Percentiles rank a stretch among this genome's conserved stretches.
phyloP scores from a whole-genome alignment of 805 yeast genomes.

The Nakazawaea peltata region DNA sequence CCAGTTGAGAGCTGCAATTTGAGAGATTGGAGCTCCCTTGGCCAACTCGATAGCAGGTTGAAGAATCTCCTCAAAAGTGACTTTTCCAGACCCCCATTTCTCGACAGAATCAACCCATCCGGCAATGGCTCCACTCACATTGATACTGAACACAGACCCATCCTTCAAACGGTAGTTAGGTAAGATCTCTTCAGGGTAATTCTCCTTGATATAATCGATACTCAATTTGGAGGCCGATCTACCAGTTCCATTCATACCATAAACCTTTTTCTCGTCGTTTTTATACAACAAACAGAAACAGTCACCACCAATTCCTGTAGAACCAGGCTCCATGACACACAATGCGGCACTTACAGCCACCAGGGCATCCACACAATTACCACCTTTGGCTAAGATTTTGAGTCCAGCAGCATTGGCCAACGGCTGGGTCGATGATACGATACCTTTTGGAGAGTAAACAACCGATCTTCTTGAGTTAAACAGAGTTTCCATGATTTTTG shows the following conservation, averaged over 20 bases:
- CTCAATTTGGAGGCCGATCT: slow-evolving; percentile 46
- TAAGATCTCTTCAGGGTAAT: slow-evolving; percentile 31
- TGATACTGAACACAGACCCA: slow-evolving; percentile 49
- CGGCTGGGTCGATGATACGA: slow-evolving; percentile 72
- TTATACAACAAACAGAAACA: slow-evolving; percentile 58
- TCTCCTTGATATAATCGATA: slow-evolving; percentile 37
- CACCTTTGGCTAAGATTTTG: slow-evolving; percentile 58
- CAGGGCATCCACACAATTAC: slow-evolving; percentile 63
- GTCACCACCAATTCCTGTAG: slow-evolving; percentile 63
- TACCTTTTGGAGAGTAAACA: slow-evolving; percentile 65
- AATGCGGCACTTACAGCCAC: slow-evolving; percentile 52
- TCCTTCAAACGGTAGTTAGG: slow-evolving; percentile 39
- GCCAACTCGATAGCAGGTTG: slow-evolving; percentile 66
- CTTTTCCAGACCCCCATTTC: slow-evolving; percentile 66
- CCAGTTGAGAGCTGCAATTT: slow-evolving; percentile 49
- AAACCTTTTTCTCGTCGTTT: slow-evolving; percentile 38
- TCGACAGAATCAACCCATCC: slow-evolving; percentile 71
- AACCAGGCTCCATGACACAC: slow-evolving; percentile 48
- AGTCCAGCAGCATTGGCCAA: slow-evolving; percentile 70
- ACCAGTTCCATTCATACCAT: slow-evolving; percentile 74
- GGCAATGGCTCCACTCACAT: slow-evolving; percentile 75
- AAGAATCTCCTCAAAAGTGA: slow-evolving; percentile 47
- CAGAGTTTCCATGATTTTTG: slow-evolving; percentile 5
- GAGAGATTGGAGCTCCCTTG: slow-evolving; percentile 60
- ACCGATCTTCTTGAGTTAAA: slow-evolving; percentile 61